A percentile compares a stretch with the other conserved stretches of the same genome.
Evolutionary conservation across 352 stramenopile genomes (phyloP).

Genomic region (Phytophthora crassamura): DNA sequence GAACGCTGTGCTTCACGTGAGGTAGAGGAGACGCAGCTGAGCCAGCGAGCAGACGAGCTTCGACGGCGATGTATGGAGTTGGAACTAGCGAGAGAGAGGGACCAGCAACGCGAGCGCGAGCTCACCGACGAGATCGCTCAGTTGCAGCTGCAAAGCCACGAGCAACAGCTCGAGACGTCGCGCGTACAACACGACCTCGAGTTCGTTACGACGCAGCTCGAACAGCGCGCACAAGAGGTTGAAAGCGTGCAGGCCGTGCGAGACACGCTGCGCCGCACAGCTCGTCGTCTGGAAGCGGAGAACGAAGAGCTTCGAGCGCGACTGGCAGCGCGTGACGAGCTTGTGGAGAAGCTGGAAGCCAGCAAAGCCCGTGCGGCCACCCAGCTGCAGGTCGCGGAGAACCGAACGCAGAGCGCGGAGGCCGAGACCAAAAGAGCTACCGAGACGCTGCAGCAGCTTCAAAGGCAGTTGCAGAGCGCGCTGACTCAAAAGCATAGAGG

Average conservation of each 20-base stretch:
- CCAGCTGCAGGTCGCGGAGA: slow-evolving; percentile 45
- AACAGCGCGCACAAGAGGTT: slow-evolving; percentile 31
- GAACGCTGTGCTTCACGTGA: slow-evolving; percentile 30
- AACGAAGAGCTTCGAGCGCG: slow-evolving; percentile 29
- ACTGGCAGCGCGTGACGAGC: slow-evolving; percentile 25
- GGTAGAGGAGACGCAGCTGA: slow-evolving; percentile 25
- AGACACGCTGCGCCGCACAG: slow-evolving; percentile 34
- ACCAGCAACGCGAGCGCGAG: slow-evolving; percentile 34
- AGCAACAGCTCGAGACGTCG: slow-evolving; percentile 21
- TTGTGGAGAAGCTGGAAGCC: slow-evolving; percentile 28
- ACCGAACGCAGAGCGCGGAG: slow-evolving; percentile 34
- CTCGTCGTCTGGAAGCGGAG: slow-evolving; percentile 26
- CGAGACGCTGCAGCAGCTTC: slow-evolving; percentile 34
- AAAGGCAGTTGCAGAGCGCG: slow-evolving; percentile 33
- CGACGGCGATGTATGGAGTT: slow-evolving; percentile 54
- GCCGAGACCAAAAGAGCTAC: slow-evolving; percentile 31
- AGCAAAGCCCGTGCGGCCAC: slow-evolving; percentile 34
- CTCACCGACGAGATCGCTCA: slow-evolving; percentile 27
- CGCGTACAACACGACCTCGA: slow-evolving; percentile 30
- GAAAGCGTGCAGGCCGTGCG: slow-evolving; percentile 26
- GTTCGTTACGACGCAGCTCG: slow-evolving; percentile 22
- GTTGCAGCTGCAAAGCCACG: slow-evolving; percentile 32
- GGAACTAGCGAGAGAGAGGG: slow-evolving; percentile 44
- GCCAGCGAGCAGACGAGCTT: slow-evolving; percentile 39
- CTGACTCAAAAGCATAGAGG: slow-evolving; percentile 18